A percentile compares a stretch with the other conserved stretches of the same genome.
These are phyloP conservation scores for Tolypocladium capitatum DNA, from an alignment of 2,329 filamentous ascomycete genomes.

Conservation along the genomic window DNA sequence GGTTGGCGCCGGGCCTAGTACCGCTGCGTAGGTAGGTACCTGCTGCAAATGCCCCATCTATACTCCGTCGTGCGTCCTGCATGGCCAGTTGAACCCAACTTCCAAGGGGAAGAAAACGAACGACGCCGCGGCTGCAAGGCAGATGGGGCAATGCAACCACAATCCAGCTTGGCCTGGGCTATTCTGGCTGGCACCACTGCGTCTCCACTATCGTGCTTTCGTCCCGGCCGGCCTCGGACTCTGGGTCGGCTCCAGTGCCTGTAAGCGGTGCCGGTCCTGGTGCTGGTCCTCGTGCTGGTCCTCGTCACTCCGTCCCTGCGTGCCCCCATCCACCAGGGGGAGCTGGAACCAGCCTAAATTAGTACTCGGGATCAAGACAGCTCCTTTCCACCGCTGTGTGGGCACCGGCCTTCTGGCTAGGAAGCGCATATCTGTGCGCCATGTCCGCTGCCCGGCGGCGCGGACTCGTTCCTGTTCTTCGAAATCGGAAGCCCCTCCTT, in stretches of 20 bases:
- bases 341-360: background rate
- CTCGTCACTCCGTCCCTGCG: background rate
- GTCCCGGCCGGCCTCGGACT: background rate
- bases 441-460: background rate
- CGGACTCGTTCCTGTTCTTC: background rate
- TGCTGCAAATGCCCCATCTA: no score
- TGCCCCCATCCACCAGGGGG: background rate
- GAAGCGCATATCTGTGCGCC: background rate
- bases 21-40: no score
- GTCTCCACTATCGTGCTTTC: background rate
- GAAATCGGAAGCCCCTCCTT: background rate
- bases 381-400: no score
- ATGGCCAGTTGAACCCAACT: no score
- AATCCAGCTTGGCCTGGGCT: background rate
- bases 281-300: no score
- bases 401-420: background rate
- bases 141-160: background rate
- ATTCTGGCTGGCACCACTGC: background rate
- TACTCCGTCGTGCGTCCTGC: background rate
- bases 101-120: background rate
- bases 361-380: conserved; percentile 1
- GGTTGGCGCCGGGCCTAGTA: no score
- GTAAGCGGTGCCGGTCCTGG: background rate
- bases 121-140: background rate
- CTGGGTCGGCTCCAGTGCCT: background rate